Evolutionary conservation across 768 basidiomycete species (phyloP).

Genomic region (Kwoniella europaea): DNA sequence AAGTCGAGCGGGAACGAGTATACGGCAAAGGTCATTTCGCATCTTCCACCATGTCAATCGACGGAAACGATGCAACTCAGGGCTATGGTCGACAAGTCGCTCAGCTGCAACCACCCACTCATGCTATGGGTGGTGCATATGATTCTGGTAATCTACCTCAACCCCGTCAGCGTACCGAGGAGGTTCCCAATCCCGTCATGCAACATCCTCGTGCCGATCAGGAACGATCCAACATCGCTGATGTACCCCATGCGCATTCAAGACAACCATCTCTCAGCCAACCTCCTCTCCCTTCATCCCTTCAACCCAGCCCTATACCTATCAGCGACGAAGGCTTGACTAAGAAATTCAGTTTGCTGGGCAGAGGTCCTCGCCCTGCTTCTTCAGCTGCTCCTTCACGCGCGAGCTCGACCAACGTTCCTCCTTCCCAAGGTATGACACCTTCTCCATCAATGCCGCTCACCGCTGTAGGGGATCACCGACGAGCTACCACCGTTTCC

Average conservation of each 20-base stretch:
- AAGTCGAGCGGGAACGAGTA: constrained; percentile 89
- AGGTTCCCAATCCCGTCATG: constrained; percentile 56
- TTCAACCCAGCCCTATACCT: constrained; percentile 45
- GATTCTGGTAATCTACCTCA: constrained; percentile 55
- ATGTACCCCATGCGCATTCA: constrained; percentile 45
- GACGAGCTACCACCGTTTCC: constrained; percentile 35
- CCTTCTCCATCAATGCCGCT: constrained; percentile 61
- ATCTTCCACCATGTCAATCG: constrained; percentile 73
- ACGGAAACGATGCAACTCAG: constrained; percentile 20
- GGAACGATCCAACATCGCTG: constrained; percentile 48
- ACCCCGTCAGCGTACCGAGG: constrained; percentile 38
- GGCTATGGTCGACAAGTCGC: constrained; percentile 53
- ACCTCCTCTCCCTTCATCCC: constrained; percentile 63
- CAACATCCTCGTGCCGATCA: constrained; percentile 57
- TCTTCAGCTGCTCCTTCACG: constrained; percentile 21
- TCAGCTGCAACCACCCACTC: constrained; percentile 58
- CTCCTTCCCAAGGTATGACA: constrained; percentile 21
- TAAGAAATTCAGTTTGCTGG: constrained; percentile 43
- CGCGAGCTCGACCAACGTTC: constrained; percentile 11
- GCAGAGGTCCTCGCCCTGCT: constrained; percentile 21
- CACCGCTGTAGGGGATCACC: constrained; percentile 22
- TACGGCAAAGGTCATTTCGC: constrained; percentile 95
- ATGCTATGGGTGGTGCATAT: constrained; percentile 66
- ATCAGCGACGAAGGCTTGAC: constrained; percentile 29
- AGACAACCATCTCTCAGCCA: constrained; percentile 30